Conservation (phyloP, 345 rosid species). For the Kandelia obovata region DNA sequence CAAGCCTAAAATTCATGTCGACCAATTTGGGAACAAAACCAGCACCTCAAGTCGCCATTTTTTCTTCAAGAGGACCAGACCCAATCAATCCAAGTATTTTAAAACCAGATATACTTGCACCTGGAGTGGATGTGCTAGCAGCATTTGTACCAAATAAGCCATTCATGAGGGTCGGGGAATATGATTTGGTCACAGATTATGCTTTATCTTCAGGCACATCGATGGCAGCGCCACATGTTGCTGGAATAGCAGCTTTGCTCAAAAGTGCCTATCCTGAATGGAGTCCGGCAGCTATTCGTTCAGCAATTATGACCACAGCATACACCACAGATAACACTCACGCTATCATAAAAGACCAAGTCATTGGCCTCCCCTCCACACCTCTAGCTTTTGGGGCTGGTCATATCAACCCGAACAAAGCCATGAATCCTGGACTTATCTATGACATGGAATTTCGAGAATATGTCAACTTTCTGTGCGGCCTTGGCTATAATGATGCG, state of each 20-base stretch:
- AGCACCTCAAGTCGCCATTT: conserved; percentile 57
- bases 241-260: conserved; percentile 15
- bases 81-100: conserved; percentile 34
- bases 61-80: conserved; percentile 69
- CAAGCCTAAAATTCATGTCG: conserved; percentile 23
- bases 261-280: background rate
- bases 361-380: conserved; percentile 15
- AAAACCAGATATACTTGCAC: conserved; percentile 47
- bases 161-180: conserved; percentile 20
- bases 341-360: conserved; percentile 20
- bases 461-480: conserved; percentile 36
- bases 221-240: conserved; percentile 20
- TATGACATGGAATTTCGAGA: conserved; percentile 37
- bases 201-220: conserved; percentile 35
- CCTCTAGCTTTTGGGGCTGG: conserved; percentile 43
- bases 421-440: conserved; percentile 45
- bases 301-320: conserved; percentile 28
- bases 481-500: conserved; percentile 27
- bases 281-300: conserved; percentile 23
- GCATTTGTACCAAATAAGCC: conserved; percentile 27
- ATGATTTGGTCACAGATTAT: conserved; percentile 31
- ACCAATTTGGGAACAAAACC: conserved; percentile 33
- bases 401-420: conserved; percentile 39
- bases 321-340: conserved; percentile 27
- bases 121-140: conserved; percentile 41